Percentiles rank a stretch among this genome's conserved stretches.
Conservation (phyloP, 345 rosid species). For the Zanthoxylum bungeanum region DNA sequence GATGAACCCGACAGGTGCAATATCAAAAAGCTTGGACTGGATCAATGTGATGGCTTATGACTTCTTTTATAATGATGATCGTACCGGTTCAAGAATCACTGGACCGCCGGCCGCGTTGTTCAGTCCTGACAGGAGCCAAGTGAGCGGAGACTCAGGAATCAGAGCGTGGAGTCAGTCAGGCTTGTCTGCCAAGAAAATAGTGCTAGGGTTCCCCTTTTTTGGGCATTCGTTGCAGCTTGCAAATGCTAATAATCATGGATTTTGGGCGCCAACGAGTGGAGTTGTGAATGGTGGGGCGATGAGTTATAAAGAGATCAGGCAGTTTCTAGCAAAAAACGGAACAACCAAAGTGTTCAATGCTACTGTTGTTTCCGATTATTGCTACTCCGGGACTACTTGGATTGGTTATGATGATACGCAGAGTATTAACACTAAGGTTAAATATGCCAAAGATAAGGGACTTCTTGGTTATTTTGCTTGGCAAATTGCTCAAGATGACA, state of each 20-base stretch:
- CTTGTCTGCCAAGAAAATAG: slow-evolving; percentile 41
- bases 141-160: slow-evolving; percentile 57
- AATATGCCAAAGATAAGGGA: slow-evolving; percentile 41
- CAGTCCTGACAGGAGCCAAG: slow-evolving; percentile 39
- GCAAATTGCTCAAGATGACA: slow-evolving; percentile 55
- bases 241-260: slow-evolving; percentile 45
- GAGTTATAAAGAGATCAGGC: slow-evolving; percentile 30
- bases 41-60: slow-evolving; percentile 48
- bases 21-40: slow-evolving; percentile 52
- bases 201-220: slow-evolving; percentile 57
- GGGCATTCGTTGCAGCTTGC: slow-evolving; percentile 60
- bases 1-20: slow-evolving; percentile 19
- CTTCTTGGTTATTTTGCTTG: slow-evolving; percentile 76
- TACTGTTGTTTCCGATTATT: slow-evolving; percentile 45
- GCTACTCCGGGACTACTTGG: slow-evolving; percentile 53
- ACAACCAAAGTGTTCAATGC: slow-evolving; percentile 39
- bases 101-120: slow-evolving; percentile 54
- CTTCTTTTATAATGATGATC: slow-evolving; percentile 14
- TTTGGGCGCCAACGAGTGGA: slow-evolving; percentile 45
- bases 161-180: slow-evolving; percentile 53
- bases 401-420: slow-evolving; percentile 52
- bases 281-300: slow-evolving; percentile 32
- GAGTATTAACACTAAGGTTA: slow-evolving; percentile 46
- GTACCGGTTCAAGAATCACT: slow-evolving; percentile 10
- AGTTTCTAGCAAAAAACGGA: too few species aligned